Conservation (phyloP, 2,329 filamentous ascomycete species). For the Lachnellula arida region DNA sequence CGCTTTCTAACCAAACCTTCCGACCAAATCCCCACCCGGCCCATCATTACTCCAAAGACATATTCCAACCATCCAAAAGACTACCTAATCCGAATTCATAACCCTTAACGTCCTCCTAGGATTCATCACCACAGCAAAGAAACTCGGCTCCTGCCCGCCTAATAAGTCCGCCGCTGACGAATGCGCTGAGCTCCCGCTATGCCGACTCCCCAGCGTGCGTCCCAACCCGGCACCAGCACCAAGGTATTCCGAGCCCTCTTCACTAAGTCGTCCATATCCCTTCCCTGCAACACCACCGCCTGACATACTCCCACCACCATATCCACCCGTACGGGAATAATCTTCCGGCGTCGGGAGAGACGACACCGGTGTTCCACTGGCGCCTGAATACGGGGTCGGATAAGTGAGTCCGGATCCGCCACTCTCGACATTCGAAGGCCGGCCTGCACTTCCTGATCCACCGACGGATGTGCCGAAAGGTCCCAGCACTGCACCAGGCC, state of each 20-base stretch:
- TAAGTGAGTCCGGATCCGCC: neutral
- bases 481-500: constrained; percentile 16
- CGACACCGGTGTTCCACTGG: neutral
- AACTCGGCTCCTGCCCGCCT: constrained; percentile 62
- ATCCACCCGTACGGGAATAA: constrained; percentile 5
- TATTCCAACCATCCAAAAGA: neutral
- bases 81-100: constrained; percentile 46
- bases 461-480: constrained; percentile 26
- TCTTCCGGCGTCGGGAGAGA: neutral
- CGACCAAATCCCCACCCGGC: neutral
- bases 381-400: neutral
- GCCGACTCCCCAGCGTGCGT: constrained; percentile 25
- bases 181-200: constrained; percentile 35
- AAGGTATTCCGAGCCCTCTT: constrained; percentile 23
- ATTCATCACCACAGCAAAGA: constrained; percentile 65
- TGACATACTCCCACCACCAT: constrained; percentile 23
- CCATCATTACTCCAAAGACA: neutral
- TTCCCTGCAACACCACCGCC: constrained; percentile 3
- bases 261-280: constrained; percentile 25
- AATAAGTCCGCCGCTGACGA: constrained; percentile 51
- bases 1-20: neutral
- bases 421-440: constrained; percentile 7
- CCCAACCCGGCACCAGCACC: constrained; percentile 21
- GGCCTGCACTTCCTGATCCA: constrained; percentile 13
- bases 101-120: constrained; percentile 65